phyloP scores from a whole-genome alignment of 306 rosid species.

The Argentina anserina region DNA sequence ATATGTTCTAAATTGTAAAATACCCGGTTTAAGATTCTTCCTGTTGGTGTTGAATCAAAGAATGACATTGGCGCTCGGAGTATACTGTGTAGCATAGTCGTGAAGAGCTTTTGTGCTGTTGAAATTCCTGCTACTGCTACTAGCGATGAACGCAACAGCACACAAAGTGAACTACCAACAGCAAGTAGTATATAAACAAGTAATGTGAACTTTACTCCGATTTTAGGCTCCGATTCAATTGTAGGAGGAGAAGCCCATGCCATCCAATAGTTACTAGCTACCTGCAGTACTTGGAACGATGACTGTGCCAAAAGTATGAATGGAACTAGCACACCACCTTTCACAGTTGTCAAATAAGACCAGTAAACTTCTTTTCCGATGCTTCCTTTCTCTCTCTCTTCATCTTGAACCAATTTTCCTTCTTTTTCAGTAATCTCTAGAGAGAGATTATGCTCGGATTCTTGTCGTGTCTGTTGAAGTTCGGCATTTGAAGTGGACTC shows the following conservation, averaged over 20 bases:
- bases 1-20: conserved; percentile 9
- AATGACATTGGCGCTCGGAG: conserved; percentile 91
- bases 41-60: conserved; percentile 97
- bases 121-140: conserved; percentile 65
- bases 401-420: conserved; percentile 84
- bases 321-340: conserved; percentile 70
- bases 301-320: conserved; percentile 76
- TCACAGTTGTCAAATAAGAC: conserved; percentile 71
- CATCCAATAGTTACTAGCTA: conserved; percentile 96
- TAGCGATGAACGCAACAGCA: conserved; percentile 54
- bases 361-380: conserved; percentile 76
- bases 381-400: conserved; percentile 96
- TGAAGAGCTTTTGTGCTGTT: conserved; percentile 74
- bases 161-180: conserved; percentile 65
- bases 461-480: conserved; percentile 32
- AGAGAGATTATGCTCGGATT: conserved; percentile 49
- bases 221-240: conserved; percentile 44
- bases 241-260: conserved; percentile 91
- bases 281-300: conserved; percentile 78
- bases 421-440: conserved; percentile 55
- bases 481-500: conserved; percentile 38
- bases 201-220: conserved; percentile 48
- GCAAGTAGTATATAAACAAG: conserved; percentile 65
- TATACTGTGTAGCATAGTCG: conserved; percentile 62
- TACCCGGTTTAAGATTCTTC: conserved; percentile 94